These are phyloP conservation scores for Dactylonectria macrodidyma DNA, from an alignment of 2,329 filamentous ascomycete genomes.

Conservation along the genomic window DNA sequence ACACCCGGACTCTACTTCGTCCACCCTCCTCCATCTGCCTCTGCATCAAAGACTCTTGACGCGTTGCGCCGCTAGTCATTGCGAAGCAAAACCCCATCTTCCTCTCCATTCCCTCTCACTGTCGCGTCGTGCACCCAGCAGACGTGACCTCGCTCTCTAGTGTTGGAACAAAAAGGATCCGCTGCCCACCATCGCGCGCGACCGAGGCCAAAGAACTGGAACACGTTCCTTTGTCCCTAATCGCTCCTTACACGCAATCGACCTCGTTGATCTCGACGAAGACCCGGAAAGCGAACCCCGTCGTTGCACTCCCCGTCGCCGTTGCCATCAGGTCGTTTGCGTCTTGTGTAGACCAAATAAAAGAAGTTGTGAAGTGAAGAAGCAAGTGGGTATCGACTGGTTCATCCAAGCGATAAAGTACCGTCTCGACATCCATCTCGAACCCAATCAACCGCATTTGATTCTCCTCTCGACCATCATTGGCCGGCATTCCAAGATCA, in stretches of 20 bases:
- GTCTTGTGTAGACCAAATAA: slow-evolving; percentile 57
- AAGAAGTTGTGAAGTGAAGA: slow-evolving; percentile 52
- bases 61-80: slow-evolving; percentile 29
- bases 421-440: slow-evolving; percentile 18
- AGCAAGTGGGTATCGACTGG: slow-evolving; percentile 36
- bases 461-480: slow-evolving; percentile 40
- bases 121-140: slow-evolving; percentile 30
- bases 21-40: slow-evolving; percentile 40
- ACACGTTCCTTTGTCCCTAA: slow-evolving; percentile 57
- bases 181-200: slow-evolving; percentile 48
- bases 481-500: slow-evolving; percentile 41
- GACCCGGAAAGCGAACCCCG: slow-evolving; percentile 54
- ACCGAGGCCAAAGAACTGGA: slow-evolving; percentile 58
- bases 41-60: slow-evolving; percentile 25
- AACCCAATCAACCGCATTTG: slow-evolving; percentile 19
- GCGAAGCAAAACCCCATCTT: slow-evolving; percentile 32
- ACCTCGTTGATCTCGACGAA: slow-evolving; percentile 53
- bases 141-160: slow-evolving; percentile 44
- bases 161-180: slow-evolving; percentile 37
- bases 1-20: slow-evolving; percentile 43
- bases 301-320: slow-evolving; percentile 50
- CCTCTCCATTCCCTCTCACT: slow-evolving; percentile 33
- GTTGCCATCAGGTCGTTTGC: slow-evolving; percentile 52
- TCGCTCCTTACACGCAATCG: slow-evolving; percentile 52
- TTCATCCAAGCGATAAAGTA: slow-evolving; percentile 33